A percentile compares a stretch with the other conserved stretches of the same genome.
These are phyloP conservation scores for Daldinia childiae DNA, from an alignment of 495 filamentous ascomycete species.

Conservation along the genomic window DNA sequence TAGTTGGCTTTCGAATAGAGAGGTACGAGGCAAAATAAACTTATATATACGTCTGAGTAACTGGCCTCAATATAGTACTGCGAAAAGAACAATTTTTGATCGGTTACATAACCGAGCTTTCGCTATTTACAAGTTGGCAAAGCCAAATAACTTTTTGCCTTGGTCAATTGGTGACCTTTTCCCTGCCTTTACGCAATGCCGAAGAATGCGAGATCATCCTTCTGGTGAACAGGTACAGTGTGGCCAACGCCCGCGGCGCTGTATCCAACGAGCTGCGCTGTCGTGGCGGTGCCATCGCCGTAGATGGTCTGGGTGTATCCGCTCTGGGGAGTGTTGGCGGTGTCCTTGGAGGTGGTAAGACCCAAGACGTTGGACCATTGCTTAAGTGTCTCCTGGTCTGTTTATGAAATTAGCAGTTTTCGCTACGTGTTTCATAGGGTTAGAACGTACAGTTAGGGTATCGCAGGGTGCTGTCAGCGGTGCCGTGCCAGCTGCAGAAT, in stretches of 20 bases:
- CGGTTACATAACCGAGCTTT: background rate
- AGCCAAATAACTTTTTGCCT: background rate
- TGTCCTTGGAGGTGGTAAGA: slow-evolving; percentile 50
- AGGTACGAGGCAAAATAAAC: background rate
- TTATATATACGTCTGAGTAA: background rate
- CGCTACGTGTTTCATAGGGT: background rate
- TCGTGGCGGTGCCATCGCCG: slow-evolving; percentile 56
- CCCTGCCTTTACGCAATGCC: slow-evolving; percentile 48
- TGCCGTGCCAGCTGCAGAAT: slow-evolving; percentile 55
- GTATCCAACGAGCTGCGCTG: slow-evolving; percentile 58
- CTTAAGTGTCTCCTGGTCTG: slow-evolving; percentile 52
- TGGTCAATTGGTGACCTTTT: background rate
- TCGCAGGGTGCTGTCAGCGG: slow-evolving; percentile 53
- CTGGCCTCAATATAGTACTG: background rate
- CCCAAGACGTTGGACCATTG: slow-evolving; percentile 56
- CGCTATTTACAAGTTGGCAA: background rate
- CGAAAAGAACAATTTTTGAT: background rate
- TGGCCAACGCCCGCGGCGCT: slow-evolving; percentile 60
- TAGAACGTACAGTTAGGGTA: slow-evolving; percentile 51
- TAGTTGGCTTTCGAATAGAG: no score
- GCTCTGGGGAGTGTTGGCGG: slow-evolving; percentile 54
- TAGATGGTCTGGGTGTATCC: slow-evolving; percentile 66
- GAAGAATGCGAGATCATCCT: slow-evolving; percentile 61
- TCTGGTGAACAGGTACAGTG: slow-evolving; percentile 56
- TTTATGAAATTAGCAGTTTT: slow-evolving; percentile 19